Conservation (phyloP, 1,284 basidiomycete genomes). For the Boletellus deceptivus region DNA sequence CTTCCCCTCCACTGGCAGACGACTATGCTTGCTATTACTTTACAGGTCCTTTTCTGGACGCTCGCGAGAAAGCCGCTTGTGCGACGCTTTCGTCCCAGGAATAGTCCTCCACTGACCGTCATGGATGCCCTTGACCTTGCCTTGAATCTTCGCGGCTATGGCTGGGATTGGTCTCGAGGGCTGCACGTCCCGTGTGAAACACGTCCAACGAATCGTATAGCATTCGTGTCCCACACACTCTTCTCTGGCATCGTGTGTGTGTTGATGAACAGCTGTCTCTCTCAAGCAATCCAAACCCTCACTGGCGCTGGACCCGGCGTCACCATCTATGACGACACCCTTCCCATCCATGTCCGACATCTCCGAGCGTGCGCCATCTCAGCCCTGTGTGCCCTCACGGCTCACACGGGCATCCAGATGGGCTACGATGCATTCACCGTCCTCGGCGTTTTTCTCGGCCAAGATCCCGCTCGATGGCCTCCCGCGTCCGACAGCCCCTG, state of each 20-base stretch:
- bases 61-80: background rate
- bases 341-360: constrained; percentile 42
- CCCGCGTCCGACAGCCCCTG: constrained; percentile 31
- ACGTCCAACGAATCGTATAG: constrained; percentile 33
- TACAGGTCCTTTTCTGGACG: background rate
- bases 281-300: background rate
- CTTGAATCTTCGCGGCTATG: constrained; percentile 48
- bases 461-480: constrained; percentile 38
- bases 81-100: constrained; percentile 3
- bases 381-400: constrained; percentile 38
- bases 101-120: constrained; percentile 9
- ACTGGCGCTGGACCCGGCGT: background rate
- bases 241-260: background rate
- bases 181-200: constrained; percentile 43
- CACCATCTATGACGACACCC: constrained; percentile 39
- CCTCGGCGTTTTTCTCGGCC: constrained; percentile 35
- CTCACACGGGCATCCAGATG: constrained; percentile 32
- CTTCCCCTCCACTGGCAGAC: no score
- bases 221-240: constrained; percentile 23
- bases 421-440: constrained; percentile 31
- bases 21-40: no score
- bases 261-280: background rate
- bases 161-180: constrained; percentile 42
- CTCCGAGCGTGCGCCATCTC: constrained; percentile 42
- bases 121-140: constrained; percentile 49